Conservation (phyloP, 2,329 filamentous ascomycete genomes). For the Cercospora sojina region DNA sequence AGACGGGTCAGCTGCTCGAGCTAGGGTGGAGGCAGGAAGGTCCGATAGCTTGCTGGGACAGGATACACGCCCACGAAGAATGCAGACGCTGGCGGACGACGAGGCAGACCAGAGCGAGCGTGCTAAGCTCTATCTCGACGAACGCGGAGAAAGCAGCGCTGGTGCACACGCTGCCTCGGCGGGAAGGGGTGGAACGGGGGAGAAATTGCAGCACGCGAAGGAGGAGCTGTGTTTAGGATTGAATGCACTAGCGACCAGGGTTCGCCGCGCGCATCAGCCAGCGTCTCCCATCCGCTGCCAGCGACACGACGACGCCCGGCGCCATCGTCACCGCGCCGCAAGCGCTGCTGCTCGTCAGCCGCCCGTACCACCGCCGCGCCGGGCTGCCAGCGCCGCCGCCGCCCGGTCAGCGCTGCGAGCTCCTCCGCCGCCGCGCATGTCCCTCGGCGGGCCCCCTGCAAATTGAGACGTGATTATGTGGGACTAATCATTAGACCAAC, state of each 20-base stretch:
- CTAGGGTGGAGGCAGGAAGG: conserved; percentile 5
- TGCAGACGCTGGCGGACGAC: conserved; percentile 1
- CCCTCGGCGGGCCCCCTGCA: conserved; percentile 4
- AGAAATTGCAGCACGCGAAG: conserved; percentile 9
- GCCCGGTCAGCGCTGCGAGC: background rate
- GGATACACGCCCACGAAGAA: background rate
- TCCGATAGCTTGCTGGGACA: conserved; percentile 1
- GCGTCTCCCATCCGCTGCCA: background rate
- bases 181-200: conserved; percentile 7
- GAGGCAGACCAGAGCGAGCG: conserved; percentile 10
- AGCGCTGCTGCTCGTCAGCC: background rate
- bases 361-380: background rate
- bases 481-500: conserved; percentile 8
- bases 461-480: conserved; percentile 11
- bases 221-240: conserved; percentile 9
- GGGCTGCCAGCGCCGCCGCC: background rate
- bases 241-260: conserved; percentile 5
- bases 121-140: conserved; percentile 1
- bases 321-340: background rate
- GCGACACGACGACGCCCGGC: background rate
- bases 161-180: conserved; percentile 5
- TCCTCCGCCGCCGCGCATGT: background rate
- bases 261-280: conserved; percentile 2
- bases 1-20: conserved; percentile 12
- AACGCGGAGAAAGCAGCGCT: conserved; percentile 4